phyloP scores from a whole-genome alignment of 192 early-diverging fungal genomes.

The Podila horticola region DNA sequence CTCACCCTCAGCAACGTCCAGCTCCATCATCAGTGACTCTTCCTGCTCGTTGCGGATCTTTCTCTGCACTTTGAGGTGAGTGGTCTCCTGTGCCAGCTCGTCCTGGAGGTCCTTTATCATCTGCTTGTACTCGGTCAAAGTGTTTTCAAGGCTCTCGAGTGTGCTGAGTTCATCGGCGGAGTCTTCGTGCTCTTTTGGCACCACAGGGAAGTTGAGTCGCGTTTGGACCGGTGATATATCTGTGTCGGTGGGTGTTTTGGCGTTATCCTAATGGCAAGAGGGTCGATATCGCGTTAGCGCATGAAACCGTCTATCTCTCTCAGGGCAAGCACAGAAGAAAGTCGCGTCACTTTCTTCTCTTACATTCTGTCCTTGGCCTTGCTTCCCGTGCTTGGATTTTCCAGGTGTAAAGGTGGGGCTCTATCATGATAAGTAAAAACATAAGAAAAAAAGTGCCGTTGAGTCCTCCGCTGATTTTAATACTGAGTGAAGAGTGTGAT shows the following conservation, averaged over 20 bases:
- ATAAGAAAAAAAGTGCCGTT: too few relatives aligned
- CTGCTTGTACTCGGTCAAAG: conserved; percentile 15
- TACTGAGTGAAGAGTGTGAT: neutral
- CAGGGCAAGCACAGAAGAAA: too few relatives aligned
- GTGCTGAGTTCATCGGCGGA: neutral
- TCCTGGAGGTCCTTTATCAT: neutral
- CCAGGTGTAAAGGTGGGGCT: too few relatives aligned
- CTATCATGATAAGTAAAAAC: too few relatives aligned
- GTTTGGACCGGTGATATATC: neutral
- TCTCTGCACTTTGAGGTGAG: neutral
- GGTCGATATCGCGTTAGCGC: too few relatives aligned
- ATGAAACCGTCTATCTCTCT: too few relatives aligned
- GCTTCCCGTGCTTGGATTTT: too few relatives aligned
- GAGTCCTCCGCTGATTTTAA: neutral
- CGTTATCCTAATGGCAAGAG: neutral
- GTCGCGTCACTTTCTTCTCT: too few relatives aligned
- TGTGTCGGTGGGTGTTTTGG: neutral
- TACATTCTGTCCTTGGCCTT: too few relatives aligned
- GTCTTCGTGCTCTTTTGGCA: neutral
- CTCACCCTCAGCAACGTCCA: neutral
- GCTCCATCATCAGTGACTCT: neutral
- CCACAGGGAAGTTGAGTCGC: neutral
- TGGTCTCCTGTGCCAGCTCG: neutral
- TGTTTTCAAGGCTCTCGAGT: neutral
- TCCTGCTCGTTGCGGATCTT: neutral